Percentiles rank a stretch among this genome's conserved stretches.
These are phyloP conservation scores for Naganishia liquefaciens DNA, from an alignment of 1,284 basidiomycete genomes.

Conservation along the genomic window DNA sequence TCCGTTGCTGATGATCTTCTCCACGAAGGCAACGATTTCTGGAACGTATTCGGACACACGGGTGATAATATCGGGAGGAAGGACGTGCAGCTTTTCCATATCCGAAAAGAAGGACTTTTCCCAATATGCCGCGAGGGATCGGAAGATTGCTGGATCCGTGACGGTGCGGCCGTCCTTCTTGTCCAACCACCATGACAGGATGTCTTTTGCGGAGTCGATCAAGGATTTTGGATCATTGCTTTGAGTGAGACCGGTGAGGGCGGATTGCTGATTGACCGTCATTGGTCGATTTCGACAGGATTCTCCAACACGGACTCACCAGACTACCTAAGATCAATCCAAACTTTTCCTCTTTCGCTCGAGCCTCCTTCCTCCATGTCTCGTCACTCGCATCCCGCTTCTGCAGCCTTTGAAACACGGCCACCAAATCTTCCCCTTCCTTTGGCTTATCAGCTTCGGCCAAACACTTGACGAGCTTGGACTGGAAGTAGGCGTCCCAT, in stretches of 20 bases:
- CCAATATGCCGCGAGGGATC: constrained; percentile 83
- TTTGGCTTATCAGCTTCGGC: constrained; percentile 59
- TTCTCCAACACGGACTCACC: constrained; percentile 55
- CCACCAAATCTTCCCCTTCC: constrained; percentile 57
- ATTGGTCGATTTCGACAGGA: not conserved
- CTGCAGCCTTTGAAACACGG: constrained; percentile 61
- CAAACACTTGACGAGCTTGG: constrained; percentile 64
- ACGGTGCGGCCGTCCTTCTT: constrained; percentile 74
- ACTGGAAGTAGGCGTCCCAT: constrained; percentile 61
- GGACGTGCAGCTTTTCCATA: constrained; percentile 84
- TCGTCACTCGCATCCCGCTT: constrained; percentile 58
- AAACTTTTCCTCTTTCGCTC: constrained; percentile 84
- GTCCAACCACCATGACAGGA: constrained; percentile 73
- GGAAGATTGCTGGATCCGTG: constrained; percentile 82
- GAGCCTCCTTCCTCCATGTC: constrained; percentile 67
- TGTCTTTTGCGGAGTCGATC: constrained; percentile 72
- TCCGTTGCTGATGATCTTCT: constrained; percentile 82
- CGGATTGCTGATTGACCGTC: constrained; percentile 16
- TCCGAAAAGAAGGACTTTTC: constrained; percentile 88
- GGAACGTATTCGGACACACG: constrained; percentile 97
- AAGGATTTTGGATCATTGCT: constrained; percentile 61
- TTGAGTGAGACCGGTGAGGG: constrained; percentile 25
- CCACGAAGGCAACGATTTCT: constrained; percentile 87
- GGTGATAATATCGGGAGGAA: constrained; percentile 85
- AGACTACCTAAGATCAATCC: constrained; percentile 78